Evolutionary conservation across 331 rosid genomes (phyloP).

Genomic region (Dryas integrifolia): DNA sequence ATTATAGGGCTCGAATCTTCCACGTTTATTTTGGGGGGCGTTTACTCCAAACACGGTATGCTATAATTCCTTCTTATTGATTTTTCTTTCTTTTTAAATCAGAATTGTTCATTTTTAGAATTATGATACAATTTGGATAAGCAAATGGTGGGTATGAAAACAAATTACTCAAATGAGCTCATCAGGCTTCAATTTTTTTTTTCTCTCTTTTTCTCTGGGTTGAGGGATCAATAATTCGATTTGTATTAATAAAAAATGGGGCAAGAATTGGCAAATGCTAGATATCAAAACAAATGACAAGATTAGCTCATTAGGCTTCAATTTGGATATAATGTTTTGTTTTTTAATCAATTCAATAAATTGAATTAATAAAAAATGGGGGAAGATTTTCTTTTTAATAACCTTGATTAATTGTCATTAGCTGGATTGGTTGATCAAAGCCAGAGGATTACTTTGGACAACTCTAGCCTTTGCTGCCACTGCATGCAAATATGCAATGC

Average conservation of each 20-base stretch:
- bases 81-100: not conserved
- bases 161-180: not conserved
- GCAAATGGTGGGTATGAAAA: not conserved
- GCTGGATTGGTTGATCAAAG: not conserved
- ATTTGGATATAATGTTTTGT: not conserved
- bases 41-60: conserved; percentile 69
- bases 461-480: not conserved
- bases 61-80: not conserved
- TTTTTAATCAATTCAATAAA: not conserved
- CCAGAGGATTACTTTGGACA: not conserved
- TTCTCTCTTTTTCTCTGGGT: too few relatives aligned
- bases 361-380: not conserved
- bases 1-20: conserved; percentile 78
- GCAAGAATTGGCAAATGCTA: too few relatives aligned
- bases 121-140: not conserved
- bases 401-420: not conserved
- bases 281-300: not conserved
- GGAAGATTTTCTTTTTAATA: not conserved
- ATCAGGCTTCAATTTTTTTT: not conserved
- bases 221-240: too few relatives aligned
- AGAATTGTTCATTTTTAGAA: not conserved
- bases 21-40: conserved; percentile 86
- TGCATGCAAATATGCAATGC: not conserved
- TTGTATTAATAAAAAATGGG: too few relatives aligned
- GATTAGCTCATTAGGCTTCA: not conserved